Percentiles rank a stretch among this genome's conserved stretches.
Conservation (phyloP, 2,329 filamentous ascomycete genomes). For the Teratosphaeria nubilosa region DNA sequence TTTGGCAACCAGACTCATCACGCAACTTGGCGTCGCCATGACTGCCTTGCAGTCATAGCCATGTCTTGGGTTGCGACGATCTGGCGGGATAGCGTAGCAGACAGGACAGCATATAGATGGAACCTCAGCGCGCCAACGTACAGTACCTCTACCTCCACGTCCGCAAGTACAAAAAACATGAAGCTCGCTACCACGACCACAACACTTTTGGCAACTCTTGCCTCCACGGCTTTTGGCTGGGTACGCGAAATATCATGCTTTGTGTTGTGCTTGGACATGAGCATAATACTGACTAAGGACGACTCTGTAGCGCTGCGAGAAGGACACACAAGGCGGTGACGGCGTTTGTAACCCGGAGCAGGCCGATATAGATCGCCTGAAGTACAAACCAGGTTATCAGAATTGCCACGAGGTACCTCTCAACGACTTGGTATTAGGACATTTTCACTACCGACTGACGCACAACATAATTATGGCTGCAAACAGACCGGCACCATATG, state of each 20-base stretch:
- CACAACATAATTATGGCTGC: background rate
- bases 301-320: background rate
- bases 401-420: background rate
- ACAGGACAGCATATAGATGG: background rate
- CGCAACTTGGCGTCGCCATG: too few relatives aligned
- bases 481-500: background rate
- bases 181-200: background rate
- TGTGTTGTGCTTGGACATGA: background rate
- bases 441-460: background rate
- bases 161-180: background rate
- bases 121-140: background rate
- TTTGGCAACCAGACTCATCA: background rate
- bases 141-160: background rate
- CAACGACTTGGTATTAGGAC: too few relatives aligned
- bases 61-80: background rate
- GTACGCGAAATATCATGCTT: background rate
- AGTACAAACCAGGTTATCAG: background rate
- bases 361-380: background rate
- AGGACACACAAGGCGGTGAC: background rate
- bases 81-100: background rate
- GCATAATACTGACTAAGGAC: background rate
- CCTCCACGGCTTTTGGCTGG: background rate
- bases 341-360: background rate
- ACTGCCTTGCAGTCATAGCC: background rate
- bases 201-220: background rate